Percentiles rank a stretch among this genome's conserved stretches.
Conservation (phyloP, 2,329 filamentous ascomycete species). For the Aspergillus ibericus region DNA sequence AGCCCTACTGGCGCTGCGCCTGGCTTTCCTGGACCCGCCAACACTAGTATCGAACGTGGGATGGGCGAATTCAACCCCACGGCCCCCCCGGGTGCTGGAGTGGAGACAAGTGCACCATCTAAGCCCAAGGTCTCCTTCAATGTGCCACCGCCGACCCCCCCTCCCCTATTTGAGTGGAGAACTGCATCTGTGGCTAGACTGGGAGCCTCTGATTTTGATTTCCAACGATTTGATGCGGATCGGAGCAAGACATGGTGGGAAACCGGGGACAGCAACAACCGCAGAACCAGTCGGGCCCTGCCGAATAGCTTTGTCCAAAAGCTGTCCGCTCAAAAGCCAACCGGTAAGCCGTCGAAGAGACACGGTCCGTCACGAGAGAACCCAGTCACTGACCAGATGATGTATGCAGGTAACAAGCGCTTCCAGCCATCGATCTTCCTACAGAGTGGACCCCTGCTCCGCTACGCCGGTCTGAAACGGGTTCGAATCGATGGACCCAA, state of each 20-base stretch:
- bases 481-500: slow-evolving; percentile 35
- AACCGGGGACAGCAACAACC: slow-evolving; percentile 49
- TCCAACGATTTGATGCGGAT: slow-evolving; percentile 51
- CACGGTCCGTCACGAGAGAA: neutral
- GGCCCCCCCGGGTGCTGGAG: slow-evolving; percentile 17
- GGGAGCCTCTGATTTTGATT: slow-evolving; percentile 59
- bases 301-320: slow-evolving; percentile 36
- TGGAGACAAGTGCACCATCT: slow-evolving; percentile 22
- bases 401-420: slow-evolving; percentile 50
- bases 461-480: slow-evolving; percentile 82
- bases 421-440: slow-evolving; percentile 84
- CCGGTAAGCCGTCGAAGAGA: slow-evolving; percentile 24
- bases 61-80: slow-evolving; percentile 14
- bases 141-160: slow-evolving; percentile 47
- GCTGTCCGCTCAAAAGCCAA: slow-evolving; percentile 32
- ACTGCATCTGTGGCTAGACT: slow-evolving; percentile 65
- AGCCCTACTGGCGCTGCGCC: neutral
- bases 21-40: neutral
- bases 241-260: slow-evolving; percentile 77
- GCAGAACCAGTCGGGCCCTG: slow-evolving; percentile 49
- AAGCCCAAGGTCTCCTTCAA: slow-evolving; percentile 48
- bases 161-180: slow-evolving; percentile 64
- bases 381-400: neutral
- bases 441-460: slow-evolving; percentile 84
- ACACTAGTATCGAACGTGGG: neutral